Percentiles rank a stretch among this genome's conserved stretches.
These are phyloP conservation scores for Beauveria varroae DNA, from an alignment of 2,329 filamentous ascomycete species.

Conservation along the genomic window DNA sequence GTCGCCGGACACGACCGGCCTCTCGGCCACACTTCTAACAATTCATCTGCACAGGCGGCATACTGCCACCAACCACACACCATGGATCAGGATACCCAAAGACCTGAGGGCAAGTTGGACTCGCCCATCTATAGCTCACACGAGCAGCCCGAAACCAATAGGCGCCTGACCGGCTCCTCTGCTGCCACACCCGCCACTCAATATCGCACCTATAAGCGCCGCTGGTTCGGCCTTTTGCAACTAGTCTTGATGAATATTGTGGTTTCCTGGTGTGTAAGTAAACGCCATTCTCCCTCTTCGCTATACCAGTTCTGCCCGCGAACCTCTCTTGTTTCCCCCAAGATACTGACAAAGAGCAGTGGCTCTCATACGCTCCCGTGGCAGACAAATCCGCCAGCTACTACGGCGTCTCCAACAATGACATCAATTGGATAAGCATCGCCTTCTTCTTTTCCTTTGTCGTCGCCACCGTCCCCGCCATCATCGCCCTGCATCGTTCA, in stretches of 20 bases:
- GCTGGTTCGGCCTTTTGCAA: slow-evolving; percentile 82
- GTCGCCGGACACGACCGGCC: neutral
- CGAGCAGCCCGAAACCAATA: neutral
- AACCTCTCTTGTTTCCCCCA: no score
- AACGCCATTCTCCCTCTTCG: neutral
- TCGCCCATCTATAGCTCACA: slow-evolving; percentile 2
- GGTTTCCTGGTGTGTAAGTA: slow-evolving; percentile 88
- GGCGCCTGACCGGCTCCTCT: neutral
- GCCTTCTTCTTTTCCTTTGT: slow-evolving; percentile 82
- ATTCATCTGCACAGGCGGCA: neutral
- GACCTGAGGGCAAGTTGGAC: neutral
- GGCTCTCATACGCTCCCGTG: slow-evolving; percentile 86
- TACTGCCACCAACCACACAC: neutral
- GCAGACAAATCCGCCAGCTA: slow-evolving; percentile 66
- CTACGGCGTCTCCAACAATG: slow-evolving; percentile 65
- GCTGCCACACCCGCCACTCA: slow-evolving; percentile 22
- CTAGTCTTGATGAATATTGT: slow-evolving; percentile 85
- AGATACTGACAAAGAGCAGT: slow-evolving; percentile 41
- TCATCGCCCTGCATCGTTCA: slow-evolving; percentile 73
- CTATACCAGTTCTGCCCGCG: neutral
- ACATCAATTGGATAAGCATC: slow-evolving; percentile 90
- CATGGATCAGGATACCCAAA: neutral
- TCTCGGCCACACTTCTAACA: neutral
- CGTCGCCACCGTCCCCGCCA: slow-evolving; percentile 60
- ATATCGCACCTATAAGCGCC: slow-evolving; percentile 62